Evolutionary conservation across 179 eudicot genomes (phyloP).

Genomic region (Camellia oleifera): DNA sequence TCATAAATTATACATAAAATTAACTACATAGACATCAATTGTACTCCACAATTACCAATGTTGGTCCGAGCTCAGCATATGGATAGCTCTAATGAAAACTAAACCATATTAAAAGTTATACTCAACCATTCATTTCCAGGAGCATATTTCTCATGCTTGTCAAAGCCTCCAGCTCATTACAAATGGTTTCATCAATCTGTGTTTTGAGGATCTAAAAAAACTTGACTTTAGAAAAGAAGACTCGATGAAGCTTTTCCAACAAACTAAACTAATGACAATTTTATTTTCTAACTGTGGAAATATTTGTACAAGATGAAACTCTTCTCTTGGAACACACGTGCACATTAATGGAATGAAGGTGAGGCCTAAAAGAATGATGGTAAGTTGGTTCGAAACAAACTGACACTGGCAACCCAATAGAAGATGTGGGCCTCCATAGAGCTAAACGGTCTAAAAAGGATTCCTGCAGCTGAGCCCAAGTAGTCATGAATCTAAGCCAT

Average conservation of each 20-base stretch:
- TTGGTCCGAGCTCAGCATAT: background rate
- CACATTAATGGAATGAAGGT: background rate
- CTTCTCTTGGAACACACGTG: background rate
- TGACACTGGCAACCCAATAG: background rate
- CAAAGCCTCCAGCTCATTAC: background rate
- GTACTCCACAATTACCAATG: background rate
- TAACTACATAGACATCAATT: background rate
- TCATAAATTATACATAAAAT: background rate
- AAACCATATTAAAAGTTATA: background rate
- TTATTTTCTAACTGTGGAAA: background rate
- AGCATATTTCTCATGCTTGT: background rate
- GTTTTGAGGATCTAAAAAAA: background rate
- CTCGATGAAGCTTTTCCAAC: slow-evolving; percentile 5
- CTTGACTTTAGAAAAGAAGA: background rate
- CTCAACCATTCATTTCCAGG: background rate
- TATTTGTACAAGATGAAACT: background rate
- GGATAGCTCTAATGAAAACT: background rate
- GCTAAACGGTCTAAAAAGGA: background rate
- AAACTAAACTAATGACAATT: background rate
- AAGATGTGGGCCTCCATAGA: slow-evolving; percentile 1
- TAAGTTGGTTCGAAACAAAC: background rate
- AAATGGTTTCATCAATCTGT: background rate
- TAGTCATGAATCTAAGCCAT: background rate
- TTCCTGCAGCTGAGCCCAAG: background rate
- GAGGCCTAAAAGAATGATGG: background rate